Conservation (phyloP, 1,284 basidiomycete species). For the Trichosporon sp. region DNA sequence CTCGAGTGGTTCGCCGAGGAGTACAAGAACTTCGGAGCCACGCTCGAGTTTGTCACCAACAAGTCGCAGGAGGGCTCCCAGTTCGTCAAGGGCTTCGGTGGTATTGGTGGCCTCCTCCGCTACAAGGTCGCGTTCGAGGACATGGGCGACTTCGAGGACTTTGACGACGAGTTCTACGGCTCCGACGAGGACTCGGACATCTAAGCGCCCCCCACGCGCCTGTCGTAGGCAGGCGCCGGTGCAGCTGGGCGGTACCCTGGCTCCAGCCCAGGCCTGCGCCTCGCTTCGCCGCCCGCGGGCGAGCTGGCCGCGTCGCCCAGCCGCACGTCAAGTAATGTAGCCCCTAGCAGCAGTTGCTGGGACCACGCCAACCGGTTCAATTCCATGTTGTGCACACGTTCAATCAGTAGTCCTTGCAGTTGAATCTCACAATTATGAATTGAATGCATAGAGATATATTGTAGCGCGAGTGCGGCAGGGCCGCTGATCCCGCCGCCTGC, state of each 20-base stretch:
- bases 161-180: conserved; percentile 52
- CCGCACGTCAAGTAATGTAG: background rate
- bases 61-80: conserved; percentile 94
- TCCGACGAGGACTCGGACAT: conserved; percentile 46
- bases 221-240: too few species aligned
- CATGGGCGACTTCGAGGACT: conserved; percentile 62
- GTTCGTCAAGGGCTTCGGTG: conserved; percentile 98
- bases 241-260: too few species aligned
- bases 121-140: conserved; percentile 94
- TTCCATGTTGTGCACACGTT: conserved; percentile 3
- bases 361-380: background rate
- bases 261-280: too few species aligned
- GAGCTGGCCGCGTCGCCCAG: background rate
- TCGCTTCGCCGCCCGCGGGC: too few species aligned
- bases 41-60: conserved; percentile 66
- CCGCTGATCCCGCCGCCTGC: too few species aligned
- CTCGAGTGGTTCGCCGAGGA: conserved; percentile 99
- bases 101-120: conserved; percentile 84
- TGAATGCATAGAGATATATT: conserved; percentile 1
- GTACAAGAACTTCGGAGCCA: conserved; percentile 95
- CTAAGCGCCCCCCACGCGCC: conserved; percentile 6
- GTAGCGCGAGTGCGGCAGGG: background rate
- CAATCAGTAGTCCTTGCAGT: background rate
- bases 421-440: background rate
- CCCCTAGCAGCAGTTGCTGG: background rate